Base-by-base conservation (phyloP, 2,329 filamentous ascomycete species). In the Cadophora luteo-olivacea region DNA sequence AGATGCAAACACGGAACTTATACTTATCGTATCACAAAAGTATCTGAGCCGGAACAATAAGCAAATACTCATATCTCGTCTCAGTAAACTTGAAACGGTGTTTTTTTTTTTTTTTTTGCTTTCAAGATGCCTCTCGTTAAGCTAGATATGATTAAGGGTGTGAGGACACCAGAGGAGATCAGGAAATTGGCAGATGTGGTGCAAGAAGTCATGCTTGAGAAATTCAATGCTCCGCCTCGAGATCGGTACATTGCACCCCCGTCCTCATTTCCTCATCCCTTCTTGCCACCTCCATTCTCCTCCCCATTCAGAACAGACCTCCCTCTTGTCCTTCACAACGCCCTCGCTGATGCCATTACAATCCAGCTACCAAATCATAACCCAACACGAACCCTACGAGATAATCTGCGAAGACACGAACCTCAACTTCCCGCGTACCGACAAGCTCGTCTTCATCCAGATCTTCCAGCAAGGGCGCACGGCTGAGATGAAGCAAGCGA, bases 351-450 rank as follows among this genome's bases (percentile, higher is more conserved):
- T 19, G 9, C 36, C 22, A 16, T 14, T 32, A 33, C n/a, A n/a
- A 2, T 51, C 41, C 48, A 48, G 68, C 41, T 69, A 68, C 48
- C 64, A 70, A 67, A 68, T 72, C 7, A 68, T 70, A 62, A 72
- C 68, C n/a, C 70, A 72, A 54, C 68, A 68, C 57, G 66, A 68
- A 25, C 68, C 68, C 19, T 69, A 70, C 66, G 66, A 69, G 51
- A 68, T 70, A 3, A 68, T 70, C 33, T 69, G 68, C 58, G 61
- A 70, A 55, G 67, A 70, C 63, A 70, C 66, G 0, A 65, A 68
- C 41, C 70, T 70, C 52, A 55, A 55, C 29, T 61, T 66, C 58
- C 22, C 25, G n/a, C 68, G 70, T 41, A 68, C 65, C 14, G 32
- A 61, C 14, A 64, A 63, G n/a, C 25, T 68, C 11, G 54, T 68